Percentiles rank a stretch among this genome's conserved stretches.
These are phyloP conservation scores for Omphalea diandra DNA, from an alignment of 441 rosid species.

Conservation along the genomic window DNA sequence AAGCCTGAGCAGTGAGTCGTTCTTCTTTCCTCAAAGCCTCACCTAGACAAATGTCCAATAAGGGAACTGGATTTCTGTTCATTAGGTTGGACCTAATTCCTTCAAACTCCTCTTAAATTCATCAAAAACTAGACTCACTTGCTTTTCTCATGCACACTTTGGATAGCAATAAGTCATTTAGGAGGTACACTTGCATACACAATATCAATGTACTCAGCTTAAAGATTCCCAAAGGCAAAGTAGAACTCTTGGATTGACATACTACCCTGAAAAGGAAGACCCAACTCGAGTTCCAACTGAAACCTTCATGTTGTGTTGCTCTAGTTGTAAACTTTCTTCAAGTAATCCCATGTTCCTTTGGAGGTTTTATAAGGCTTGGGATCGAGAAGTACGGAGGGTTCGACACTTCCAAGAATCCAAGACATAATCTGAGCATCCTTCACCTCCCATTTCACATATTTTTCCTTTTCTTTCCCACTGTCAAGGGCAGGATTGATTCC, in stretches of 20 bases:
- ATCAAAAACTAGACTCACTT: background rate
- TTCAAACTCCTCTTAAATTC: conserved; percentile 6
- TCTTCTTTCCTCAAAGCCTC: background rate
- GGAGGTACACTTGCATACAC: conserved; percentile 4
- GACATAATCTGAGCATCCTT: conserved; percentile 13
- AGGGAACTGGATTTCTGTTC: background rate
- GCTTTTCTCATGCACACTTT: background rate
- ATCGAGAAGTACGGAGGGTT: background rate
- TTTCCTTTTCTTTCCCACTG: background rate
- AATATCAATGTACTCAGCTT: background rate
- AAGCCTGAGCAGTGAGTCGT: background rate
- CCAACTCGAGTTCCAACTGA: background rate
- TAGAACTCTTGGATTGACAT: no score
- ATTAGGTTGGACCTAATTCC: background rate
- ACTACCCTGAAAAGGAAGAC: background rate
- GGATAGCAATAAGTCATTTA: background rate
- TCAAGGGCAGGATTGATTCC: background rate
- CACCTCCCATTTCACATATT: no score
- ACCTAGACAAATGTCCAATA: conserved; percentile 2
- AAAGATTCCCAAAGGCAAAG: no score
- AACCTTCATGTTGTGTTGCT: background rate
- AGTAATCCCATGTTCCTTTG: background rate
- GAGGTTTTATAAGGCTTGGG: conserved; percentile 1
- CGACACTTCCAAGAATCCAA: conserved; percentile 3
- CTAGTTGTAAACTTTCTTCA: background rate